Percentiles rank a stretch among this genome's conserved stretches.
These are phyloP conservation scores for Pleurotus eryngii DNA, from an alignment of 768 basidiomycete species.

Conservation along the genomic window DNA sequence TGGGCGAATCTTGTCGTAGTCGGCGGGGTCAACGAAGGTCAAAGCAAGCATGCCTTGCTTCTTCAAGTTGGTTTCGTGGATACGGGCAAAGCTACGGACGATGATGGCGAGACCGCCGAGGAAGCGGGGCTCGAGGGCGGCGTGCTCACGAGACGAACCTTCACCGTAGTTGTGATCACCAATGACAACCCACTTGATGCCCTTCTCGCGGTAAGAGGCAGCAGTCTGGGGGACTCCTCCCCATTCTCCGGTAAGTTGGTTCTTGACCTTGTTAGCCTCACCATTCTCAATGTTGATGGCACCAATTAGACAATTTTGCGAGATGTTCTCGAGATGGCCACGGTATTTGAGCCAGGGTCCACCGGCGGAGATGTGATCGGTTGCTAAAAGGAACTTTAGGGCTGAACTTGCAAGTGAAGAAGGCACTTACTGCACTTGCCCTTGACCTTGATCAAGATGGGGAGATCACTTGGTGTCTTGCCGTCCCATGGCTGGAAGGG, in stretches of 20 bases:
- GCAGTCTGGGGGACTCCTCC: constrained; percentile 83
- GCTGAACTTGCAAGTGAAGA: neutral
- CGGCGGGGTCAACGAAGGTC: constrained; percentile 86
- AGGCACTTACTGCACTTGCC: constrained; percentile 92
- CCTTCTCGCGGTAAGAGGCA: constrained; percentile 83
- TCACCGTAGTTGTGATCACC: constrained; percentile 97
- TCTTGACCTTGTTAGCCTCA: constrained; percentile 94
- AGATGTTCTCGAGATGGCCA: constrained; percentile 98
- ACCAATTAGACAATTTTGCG: constrained; percentile 97
- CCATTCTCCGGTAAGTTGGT: constrained; percentile 84
- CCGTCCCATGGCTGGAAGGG: constrained; percentile 95
- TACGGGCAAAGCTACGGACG: constrained; percentile 94
- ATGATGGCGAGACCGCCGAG: constrained; percentile 96
- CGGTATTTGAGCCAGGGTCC: constrained; percentile 99
- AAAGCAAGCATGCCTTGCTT: constrained; percentile 99
- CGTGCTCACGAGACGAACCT: constrained; percentile 97
- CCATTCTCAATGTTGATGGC: constrained; percentile 95
- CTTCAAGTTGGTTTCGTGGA: constrained; percentile 98
- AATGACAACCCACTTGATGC: constrained; percentile 95
- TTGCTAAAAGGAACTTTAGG: constrained; percentile 39
- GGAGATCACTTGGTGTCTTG: constrained; percentile 84
- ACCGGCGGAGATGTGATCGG: constrained; percentile 95
- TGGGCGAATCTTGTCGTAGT: constrained; percentile 91
- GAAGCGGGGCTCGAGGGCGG: constrained; percentile 93
- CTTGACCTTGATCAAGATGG: constrained; percentile 95